Evolutionary conservation across 495 filamentous ascomycete species (phyloP).

Genomic region (Talaromyces liani): DNA sequence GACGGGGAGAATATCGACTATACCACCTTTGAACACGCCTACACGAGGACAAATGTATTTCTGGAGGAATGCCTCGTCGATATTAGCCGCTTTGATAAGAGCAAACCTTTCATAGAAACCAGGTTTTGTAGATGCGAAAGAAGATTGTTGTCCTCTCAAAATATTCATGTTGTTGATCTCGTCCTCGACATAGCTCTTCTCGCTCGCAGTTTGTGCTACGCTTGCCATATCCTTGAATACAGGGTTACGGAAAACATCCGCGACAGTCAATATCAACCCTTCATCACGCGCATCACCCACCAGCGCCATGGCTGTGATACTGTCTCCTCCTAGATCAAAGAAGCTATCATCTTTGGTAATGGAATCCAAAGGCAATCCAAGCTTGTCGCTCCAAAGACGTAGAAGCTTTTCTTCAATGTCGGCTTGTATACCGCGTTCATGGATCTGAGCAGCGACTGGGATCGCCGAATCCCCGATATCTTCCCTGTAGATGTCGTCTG

Average conservation of each 20-base stretch:
- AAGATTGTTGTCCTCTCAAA: conserved; percentile 5
- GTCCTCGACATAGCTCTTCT: conserved; percentile 9
- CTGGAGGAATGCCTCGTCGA: conserved; percentile 35
- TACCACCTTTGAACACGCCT: conserved; percentile 47
- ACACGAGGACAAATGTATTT: conserved; percentile 46
- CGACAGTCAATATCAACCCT: conserved; percentile 48
- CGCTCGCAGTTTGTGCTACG: conserved; percentile 21
- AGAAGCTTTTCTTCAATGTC: conserved; percentile 33
- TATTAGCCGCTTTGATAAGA: conserved; percentile 28
- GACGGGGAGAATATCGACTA: conserved; percentile 51
- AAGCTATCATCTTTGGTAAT: conserved; percentile 39
- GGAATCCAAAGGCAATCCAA: conserved; percentile 30
- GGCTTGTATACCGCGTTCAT: conserved; percentile 10
- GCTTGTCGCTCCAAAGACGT: conserved; percentile 37
- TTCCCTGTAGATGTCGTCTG: conserved; percentile 5
- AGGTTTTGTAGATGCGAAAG: neutral
- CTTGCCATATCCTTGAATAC: conserved; percentile 40
- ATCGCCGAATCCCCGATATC: neutral
- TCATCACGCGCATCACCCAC: conserved; percentile 50
- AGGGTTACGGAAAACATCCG: conserved; percentile 41
- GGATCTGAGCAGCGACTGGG: conserved; percentile 7
- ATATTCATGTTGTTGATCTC: conserved; percentile 13
- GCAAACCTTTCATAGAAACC: conserved; percentile 38
- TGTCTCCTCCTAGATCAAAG: conserved; percentile 44
- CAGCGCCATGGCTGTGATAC: conserved; percentile 63